Evolutionary conservation across 495 filamentous ascomycete genomes (phyloP), one percentile per base, ranked within the genome.

Genomic region (Talaromyces proteolyticus): DNA sequence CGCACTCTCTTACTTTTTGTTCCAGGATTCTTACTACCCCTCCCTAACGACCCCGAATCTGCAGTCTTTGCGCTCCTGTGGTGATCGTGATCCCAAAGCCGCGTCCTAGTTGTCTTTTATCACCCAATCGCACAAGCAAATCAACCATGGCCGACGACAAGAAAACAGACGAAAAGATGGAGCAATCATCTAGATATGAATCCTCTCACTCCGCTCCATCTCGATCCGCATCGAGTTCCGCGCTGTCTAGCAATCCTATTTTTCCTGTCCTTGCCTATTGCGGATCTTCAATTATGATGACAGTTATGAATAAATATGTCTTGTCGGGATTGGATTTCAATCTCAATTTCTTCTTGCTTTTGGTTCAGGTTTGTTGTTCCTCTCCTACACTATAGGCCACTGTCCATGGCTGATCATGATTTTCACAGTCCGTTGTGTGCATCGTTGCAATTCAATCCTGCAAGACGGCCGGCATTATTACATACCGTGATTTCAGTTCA

Each of bases 221-320:
- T 21, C 41, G 42, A 26, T 48, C 70, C 68, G 52, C 72, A 60
- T 56, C 66, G 17, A 50, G 69, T 17, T 56, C 46, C 45, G 44
- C 64, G 14, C 42, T 86, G 40, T 70, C 81, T 53, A 88, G 86
- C 60, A 92, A 80, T 61, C 87, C 92, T 8, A 67, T 81, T 29
- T 63, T 93, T 7, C 87, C 92, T 8, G 88, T 99, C 54, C 62
- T 96, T 44, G 82, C 86, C 19, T 99, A 99, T 73, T 99, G 93
- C 70, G 77, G 82, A 57, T 86, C 93, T 45, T 96, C 91, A 4
- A 99, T 99, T 56, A 75, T 92, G 66, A 99, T 99, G 93, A 99
- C 94, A 36, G 85, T 95, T 20, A 95, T 93, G 70, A 99, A 99
- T 74, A 99, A 99, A 79, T 99, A 93, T 65, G 91, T 96, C 44